Base-by-base conservation (phyloP, 179 eudicot species). In the Dionaea muscipula region DNA sequence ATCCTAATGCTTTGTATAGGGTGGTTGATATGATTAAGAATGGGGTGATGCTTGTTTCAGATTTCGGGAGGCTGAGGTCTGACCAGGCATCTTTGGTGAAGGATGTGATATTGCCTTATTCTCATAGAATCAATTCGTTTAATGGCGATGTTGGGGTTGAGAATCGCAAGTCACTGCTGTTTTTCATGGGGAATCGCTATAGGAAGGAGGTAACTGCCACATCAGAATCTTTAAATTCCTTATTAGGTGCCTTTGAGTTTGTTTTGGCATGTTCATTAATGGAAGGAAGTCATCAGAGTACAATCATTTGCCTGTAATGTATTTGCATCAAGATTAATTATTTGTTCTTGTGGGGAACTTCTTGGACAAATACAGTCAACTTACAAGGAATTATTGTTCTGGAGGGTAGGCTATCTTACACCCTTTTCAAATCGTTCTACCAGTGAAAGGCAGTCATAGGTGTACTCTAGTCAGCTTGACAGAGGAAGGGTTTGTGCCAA, bases 171-270 rank as follows among this genome's bases (percentile, higher is more conserved):
- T 81, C 94, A 0, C 60, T 90, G 72, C 60, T 86, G 48, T 90
- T 90, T 73, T 90, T 90, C 61, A 90, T 90, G 97, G 97, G 97
- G 5, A 87, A 90, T 55, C 82, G 97, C 2, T 90, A 69, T 50
- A 69, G 97, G 47, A 89, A 89, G 61, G 97, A 89, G 97, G 97
- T 85, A 75, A 57, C 17, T 25, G 12, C 24, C 25, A 8, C 13
- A 24, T 49, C 21, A 31, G 16, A 47, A 8, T 17, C 25, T 24
- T 4, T 22, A 8, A 12, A 7, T 49, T 26, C 33, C 4, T 14
- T 16, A 43, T n/a, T 25, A 22, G 35, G 1, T 13, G 31, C 15
- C 17, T 49, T 7, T 49, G 9, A 3, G 5, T 46, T 46, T 19
- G 26, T 16, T 44, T n/a, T n/a, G n/a, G n/a, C n/a, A n/a, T n/a